A percentile compares a stretch with the other conserved stretches of the same genome.
Conservation (phyloP, 768 basidiomycete species). For the Lactarius evosmus region DNA sequence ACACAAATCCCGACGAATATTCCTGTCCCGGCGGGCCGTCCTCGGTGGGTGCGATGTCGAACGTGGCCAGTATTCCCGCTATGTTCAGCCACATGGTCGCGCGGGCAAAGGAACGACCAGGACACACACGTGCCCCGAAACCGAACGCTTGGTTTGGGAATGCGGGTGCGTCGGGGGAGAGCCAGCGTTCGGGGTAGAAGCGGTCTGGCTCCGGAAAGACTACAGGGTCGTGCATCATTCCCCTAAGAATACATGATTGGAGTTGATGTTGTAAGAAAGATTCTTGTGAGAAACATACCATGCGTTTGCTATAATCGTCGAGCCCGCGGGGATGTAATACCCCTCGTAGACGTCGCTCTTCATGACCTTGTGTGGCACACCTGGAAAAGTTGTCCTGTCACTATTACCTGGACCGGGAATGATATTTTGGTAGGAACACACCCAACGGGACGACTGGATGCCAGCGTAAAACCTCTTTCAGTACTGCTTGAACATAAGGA, state of each 20-base stretch:
- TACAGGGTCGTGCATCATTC: background rate
- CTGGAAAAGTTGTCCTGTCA: background rate
- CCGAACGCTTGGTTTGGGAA: background rate
- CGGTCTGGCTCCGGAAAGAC: background rate
- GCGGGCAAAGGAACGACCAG: background rate
- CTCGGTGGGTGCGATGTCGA: background rate
- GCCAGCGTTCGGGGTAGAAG: background rate
- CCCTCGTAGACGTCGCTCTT: background rate
- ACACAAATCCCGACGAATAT: background rate
- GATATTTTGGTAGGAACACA: background rate
- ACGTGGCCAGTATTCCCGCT: background rate
- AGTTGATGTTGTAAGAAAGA: too few relatives aligned
- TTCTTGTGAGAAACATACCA: background rate
- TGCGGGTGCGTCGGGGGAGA: background rate
- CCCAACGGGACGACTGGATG: conserved; percentile 1
- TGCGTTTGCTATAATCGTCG: background rate
- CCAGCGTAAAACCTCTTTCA: conserved; percentile 6
- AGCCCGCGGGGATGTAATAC: background rate
- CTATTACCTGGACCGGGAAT: background rate
- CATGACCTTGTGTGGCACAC: background rate
- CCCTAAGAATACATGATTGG: background rate
- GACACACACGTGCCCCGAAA: background rate
- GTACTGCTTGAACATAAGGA: background rate
- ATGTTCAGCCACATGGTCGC: background rate
- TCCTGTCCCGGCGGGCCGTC: background rate